Conservation (phyloP, 371 early-diverging fungal species). For the Lichtheimia hyalospora region DNA sequence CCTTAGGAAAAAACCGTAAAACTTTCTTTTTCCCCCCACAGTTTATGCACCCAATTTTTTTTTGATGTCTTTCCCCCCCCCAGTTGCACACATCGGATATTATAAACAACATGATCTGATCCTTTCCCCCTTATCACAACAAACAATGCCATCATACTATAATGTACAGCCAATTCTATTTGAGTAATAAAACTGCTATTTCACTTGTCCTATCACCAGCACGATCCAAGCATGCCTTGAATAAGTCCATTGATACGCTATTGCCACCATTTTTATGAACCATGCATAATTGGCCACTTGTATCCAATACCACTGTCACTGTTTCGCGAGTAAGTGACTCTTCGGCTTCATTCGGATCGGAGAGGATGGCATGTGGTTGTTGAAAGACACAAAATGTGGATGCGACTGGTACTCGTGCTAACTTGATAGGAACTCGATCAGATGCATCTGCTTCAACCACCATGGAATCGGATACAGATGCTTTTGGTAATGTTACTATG, state of each 20-base stretch:
- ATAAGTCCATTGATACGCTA: slow-evolving; percentile 28
- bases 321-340: slow-evolving; percentile 58
- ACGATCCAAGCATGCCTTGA: slow-evolving; percentile 44
- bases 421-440: slow-evolving; percentile 40
- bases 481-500: slow-evolving; percentile 67
- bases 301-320: slow-evolving; percentile 66
- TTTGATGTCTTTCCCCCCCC: no score
- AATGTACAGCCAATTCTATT: background rate
- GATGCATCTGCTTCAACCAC: slow-evolving; percentile 61
- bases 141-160: background rate
- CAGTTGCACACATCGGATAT: no score
- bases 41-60: no score
- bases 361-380: slow-evolving; percentile 50
- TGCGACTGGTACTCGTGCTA: slow-evolving; percentile 59
- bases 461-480: slow-evolving; percentile 55
- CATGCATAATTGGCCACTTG: slow-evolving; percentile 46
- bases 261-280: slow-evolving; percentile 60
- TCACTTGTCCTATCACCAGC: slow-evolving; percentile 46
- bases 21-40: no score
- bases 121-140: no score
- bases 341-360: slow-evolving; percentile 80
- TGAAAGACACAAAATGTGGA: slow-evolving; percentile 73
- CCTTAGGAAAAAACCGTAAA: no score
- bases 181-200: slow-evolving; percentile 18
- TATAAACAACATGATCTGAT: no score